These are phyloP conservation scores for Pichia sp. DNA, from an alignment of 1,139 yeast species.

Conservation along the genomic window DNA sequence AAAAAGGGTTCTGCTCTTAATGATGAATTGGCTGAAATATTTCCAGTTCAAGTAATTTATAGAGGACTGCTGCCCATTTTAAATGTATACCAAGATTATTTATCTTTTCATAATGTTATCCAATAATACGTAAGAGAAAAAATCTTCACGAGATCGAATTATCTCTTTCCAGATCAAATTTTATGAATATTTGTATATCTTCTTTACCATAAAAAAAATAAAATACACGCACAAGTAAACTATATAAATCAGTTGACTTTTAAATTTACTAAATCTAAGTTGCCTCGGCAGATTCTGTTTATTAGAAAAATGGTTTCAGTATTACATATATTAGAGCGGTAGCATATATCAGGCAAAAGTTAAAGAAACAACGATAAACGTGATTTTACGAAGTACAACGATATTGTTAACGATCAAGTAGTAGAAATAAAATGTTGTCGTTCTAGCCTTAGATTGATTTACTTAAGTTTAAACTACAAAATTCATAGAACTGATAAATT, in stretches of 20 bases:
- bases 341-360: no score
- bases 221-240: neutral
- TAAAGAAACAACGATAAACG: no score
- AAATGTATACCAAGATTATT: neutral
- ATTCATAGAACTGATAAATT: no score
- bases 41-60: neutral
- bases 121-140: no score
- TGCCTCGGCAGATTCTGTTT: neutral
- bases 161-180: neutral
- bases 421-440: no score
- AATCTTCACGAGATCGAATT: no score
- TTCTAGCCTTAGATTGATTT: no score
- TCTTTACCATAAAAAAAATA: neutral
- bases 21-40: neutral
- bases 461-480: no score
- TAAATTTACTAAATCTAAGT: neutral
- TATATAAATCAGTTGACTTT: neutral
- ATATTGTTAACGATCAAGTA: no score
- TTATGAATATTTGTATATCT: neutral
- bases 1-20: neutral
- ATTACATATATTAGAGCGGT: no score
- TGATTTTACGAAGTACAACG: no score
- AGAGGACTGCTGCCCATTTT: neutral
- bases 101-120: neutral
- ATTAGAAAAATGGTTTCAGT: neutral